Base-by-base conservation (phyloP, 1,139 yeast genomes). In the Candida freyschussii region DNA sequence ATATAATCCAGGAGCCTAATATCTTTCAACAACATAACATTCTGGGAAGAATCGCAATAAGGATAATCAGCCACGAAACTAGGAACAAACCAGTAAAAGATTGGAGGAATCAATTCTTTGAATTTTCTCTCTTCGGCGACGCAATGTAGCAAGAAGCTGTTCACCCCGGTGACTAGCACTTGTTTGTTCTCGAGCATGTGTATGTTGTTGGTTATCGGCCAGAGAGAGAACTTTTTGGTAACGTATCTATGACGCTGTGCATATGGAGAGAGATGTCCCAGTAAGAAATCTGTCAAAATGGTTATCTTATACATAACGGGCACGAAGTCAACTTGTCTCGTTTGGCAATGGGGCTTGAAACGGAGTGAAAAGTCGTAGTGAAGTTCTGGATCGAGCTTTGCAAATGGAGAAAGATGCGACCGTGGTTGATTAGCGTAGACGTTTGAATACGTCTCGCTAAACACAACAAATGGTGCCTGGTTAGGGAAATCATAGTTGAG, bases 401-500 rank as follows among this genome's bases (percentile, higher is more conserved):
- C 24, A 13, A 43, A 31, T 12, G 30, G 27, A n/a, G 31, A 27
- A 13, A 26, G 21, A 3, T 21, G 24, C 13, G 24, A 31, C n/a
- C n/a, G n/a, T 7, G 39, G 48, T 22, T 37, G 44, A 30, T 46
- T 41, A 6, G 45, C 40, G 25, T 43, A 48, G 4, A 45, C 24
- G 13, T 39, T 37, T 8, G 34, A 32, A 14, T 35, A 15, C 5
- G 36, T 21, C 21, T 50, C 39, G 22, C 57, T 51, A 24, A 55
- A 35, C 1, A 55, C 38, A 2, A 48, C 33, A 34, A 51, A 56
- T 1, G 63, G 59, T 5, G 59, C 54, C 6, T 44, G 38, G 6
- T 44, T 36, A 5, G 42, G 40, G 30, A 50, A 47, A 24, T 55
- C 58, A 30, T 55, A 57, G 34, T 56, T 48, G 27, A 64, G 48